Base-by-base conservation (phyloP, 2,329 filamentous ascomycete species). In the Ascochyta clinopodiicola region DNA sequence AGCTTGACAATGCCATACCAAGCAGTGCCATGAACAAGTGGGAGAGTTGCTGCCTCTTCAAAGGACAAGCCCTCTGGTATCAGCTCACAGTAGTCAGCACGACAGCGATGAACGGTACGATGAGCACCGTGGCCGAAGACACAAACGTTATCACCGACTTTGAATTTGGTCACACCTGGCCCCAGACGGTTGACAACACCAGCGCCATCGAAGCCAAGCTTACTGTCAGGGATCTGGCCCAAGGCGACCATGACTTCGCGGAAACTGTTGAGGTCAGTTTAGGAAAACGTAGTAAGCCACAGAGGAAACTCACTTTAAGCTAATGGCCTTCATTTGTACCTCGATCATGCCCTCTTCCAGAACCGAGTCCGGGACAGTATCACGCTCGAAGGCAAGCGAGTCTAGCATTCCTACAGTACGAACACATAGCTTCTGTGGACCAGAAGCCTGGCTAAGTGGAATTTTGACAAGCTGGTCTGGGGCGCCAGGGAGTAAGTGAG, bases 1-100 rank as follows among this genome's bases (percentile, higher is more conserved):
- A 66, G 25, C 2, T 67, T 53, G 19, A 66, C 22, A 0, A 77
- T 48, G 15, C 57, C 53, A 40, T 71, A 40, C 7, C 37, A 51
- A 2, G 51, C 52, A 4, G 57, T 60, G 6, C 6, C 7, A 7
- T n/a, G 24, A 1, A 42, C 44, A 0, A 39, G 24, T 0, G 56
- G 55, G 1, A 63, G 1, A 2, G 61, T 35, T 0, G 63, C 61
- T 0, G 56, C 64, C 1, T 53, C 42, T 31, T 57, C 58, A 24
- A 66, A 69, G 0, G 46, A 46, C 27, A 63, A 29, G 4, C 10
- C 13, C 32, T 61, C 57, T 9, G 61, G 63, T 8, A 64, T 59
- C 6, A 15, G 15, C 15, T 15, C 15, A 24, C 31, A 12, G 35
- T 19, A 25, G 22, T 32, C 35, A 45, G 36, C 15, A 2, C 27